phyloP scores from a whole-genome alignment of 1,284 basidiomycete species.

The Singerocomus rubriflavus region DNA sequence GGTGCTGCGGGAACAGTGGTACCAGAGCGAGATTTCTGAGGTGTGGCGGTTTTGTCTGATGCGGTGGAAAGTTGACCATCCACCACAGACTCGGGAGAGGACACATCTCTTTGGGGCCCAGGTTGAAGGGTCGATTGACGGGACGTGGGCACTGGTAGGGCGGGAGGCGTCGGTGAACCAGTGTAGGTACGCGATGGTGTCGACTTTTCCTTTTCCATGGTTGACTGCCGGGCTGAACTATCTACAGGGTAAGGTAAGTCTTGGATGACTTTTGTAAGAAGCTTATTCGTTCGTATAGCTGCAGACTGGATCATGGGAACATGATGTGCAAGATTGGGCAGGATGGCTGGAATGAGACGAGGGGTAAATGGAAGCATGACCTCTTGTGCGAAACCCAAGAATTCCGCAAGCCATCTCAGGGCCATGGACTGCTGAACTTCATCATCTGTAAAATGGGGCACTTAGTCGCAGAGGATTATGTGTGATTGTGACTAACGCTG shows the following conservation, averaged over 20 bases:
- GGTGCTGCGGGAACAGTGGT: slow-evolving; percentile 16
- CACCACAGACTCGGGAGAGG: slow-evolving; percentile 41
- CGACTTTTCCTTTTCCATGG: slow-evolving; percentile 24
- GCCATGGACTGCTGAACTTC: slow-evolving; percentile 89
- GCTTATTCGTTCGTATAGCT: slow-evolving; percentile 84
- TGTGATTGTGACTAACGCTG: slow-evolving; percentile 62
- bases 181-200: slow-evolving; percentile 33
- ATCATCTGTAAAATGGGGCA: slow-evolving; percentile 54
- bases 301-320: slow-evolving; percentile 85
- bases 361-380: slow-evolving; percentile 96
- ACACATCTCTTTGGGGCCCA: slow-evolving; percentile 37
- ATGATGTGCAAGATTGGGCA: slow-evolving; percentile 94
- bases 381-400: slow-evolving; percentile 84
- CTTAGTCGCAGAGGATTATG: slow-evolving; percentile 3
- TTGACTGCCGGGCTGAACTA: slow-evolving; percentile 40
- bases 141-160: slow-evolving; percentile 37
- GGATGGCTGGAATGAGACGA: slow-evolving; percentile 85
- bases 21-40: slow-evolving; percentile 32
- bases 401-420: slow-evolving; percentile 90
- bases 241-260: slow-evolving; percentile 54
- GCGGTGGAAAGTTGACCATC: slow-evolving; percentile 30
- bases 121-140: slow-evolving; percentile 46
- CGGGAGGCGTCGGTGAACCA: slow-evolving; percentile 51
- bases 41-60: slow-evolving; percentile 22
- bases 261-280: slow-evolving; percentile 84